Evolutionary conservation across 2,329 filamentous ascomycete species (phyloP).

Genomic region (Cladophialophora immunda): DNA sequence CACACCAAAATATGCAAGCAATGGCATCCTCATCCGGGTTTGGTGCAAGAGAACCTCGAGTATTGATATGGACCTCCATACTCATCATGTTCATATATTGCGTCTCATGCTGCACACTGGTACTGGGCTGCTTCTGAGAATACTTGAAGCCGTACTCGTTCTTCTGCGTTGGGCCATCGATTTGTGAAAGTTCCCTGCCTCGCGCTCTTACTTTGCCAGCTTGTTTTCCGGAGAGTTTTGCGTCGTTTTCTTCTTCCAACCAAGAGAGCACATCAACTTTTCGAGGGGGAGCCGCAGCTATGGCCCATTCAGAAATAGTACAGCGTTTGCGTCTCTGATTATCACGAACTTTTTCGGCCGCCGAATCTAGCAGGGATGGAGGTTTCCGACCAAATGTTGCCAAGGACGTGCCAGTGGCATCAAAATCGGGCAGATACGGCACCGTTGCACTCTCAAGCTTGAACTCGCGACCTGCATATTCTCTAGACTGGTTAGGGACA

Average conservation of each 20-base stretch:
- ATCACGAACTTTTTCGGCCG: slow-evolving; percentile 61
- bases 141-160: slow-evolving; percentile 86
- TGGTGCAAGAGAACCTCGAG: slow-evolving; percentile 78
- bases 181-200: slow-evolving; percentile 71
- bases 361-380: slow-evolving; percentile 59
- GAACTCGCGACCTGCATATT: slow-evolving; percentile 90
- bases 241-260: slow-evolving; percentile 58
- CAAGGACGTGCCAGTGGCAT: slow-evolving; percentile 66
- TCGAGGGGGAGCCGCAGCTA: slow-evolving; percentile 74
- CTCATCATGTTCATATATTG: slow-evolving; percentile 98
- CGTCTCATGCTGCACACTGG: slow-evolving; percentile 80
- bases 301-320: slow-evolving; percentile 77
- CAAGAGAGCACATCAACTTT: slow-evolving; percentile 74
- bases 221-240: slow-evolving; percentile 9
- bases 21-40: slow-evolving; percentile 93
- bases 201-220: slow-evolving; percentile 23
- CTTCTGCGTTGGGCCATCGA: slow-evolving; percentile 85
- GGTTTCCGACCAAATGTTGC: slow-evolving; percentile 65
- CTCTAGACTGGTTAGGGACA: slow-evolving; percentile 76
- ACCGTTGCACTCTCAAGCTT: slow-evolving; percentile 77
- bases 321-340: slow-evolving; percentile 65
- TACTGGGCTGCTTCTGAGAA: slow-evolving; percentile 76
- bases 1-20: slow-evolving; percentile 86
- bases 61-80: slow-evolving; percentile 90
- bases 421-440: slow-evolving; percentile 82